A percentile compares a stretch with the other conserved stretches of the same genome.
Evolutionary conservation across 306 rosid species (phyloP).

Genomic region (Cicer yamashitae): DNA sequence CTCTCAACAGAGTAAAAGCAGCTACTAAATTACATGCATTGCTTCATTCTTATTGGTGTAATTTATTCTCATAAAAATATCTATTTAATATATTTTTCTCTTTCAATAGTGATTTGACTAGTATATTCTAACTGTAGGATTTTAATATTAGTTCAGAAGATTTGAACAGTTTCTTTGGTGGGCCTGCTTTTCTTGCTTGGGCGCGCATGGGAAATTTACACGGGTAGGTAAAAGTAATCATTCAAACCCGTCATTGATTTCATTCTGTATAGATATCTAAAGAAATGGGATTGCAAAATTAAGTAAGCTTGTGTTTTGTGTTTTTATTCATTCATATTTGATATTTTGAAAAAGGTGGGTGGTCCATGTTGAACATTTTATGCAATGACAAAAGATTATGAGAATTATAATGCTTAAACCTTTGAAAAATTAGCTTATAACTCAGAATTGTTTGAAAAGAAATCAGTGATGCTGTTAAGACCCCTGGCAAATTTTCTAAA

Average conservation of each 20-base stretch:
- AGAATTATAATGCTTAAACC: constrained; percentile 1
- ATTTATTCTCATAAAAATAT: constrained; percentile 16
- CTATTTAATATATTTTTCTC: not conserved
- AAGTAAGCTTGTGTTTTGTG: constrained; percentile 13
- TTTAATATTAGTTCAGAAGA: constrained; percentile 72
- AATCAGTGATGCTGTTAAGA: not conserved
- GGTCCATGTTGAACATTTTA: constrained; percentile 21
- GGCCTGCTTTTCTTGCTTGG: constrained; percentile 99
- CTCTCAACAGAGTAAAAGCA: too few relatives aligned
- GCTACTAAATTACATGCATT: constrained; percentile 28
- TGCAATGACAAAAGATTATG: not conserved
- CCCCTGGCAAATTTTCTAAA: not conserved
- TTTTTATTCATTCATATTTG: constrained; percentile 36
- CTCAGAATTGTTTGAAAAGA: too few relatives aligned
- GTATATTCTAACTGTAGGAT: constrained; percentile 61
- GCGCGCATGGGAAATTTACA: constrained; percentile 99
- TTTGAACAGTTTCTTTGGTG: constrained; percentile 85
- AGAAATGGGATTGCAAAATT: constrained; percentile 18
- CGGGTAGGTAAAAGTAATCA: constrained; percentile 69
- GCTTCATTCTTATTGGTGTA: constrained; percentile 29
- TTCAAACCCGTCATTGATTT: constrained; percentile 5
- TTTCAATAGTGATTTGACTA: constrained; percentile 47
- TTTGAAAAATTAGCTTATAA: too few relatives aligned
- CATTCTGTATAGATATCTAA: constrained; percentile 23
- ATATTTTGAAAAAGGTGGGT: not conserved